Evolutionary conservation across 2,329 filamentous ascomycete species (phyloP).

Genomic region (Calonectria crousiana): DNA sequence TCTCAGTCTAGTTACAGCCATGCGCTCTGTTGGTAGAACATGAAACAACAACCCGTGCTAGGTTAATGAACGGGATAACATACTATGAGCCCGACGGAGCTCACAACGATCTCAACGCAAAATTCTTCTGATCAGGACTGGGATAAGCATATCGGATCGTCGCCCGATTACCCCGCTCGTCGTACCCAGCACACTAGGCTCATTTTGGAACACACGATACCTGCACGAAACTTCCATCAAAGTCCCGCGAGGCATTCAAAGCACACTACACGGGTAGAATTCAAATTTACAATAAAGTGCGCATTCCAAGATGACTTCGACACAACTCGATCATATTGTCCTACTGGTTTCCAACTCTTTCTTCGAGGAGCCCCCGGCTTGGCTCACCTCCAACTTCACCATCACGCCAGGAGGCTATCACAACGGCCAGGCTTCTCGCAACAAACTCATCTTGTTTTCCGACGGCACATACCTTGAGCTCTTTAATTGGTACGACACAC

Average conservation of each 20-base stretch:
- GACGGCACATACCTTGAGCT: not conserved
- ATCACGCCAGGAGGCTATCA: not conserved
- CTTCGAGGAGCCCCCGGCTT: not conserved
- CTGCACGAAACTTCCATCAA: not conserved
- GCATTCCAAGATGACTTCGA: not conserved
- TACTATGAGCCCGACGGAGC: too few relatives aligned
- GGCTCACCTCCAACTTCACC: not conserved
- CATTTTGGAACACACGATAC: not conserved
- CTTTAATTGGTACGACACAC: not conserved
- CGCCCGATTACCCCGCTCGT: not conserved
- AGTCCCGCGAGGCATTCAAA: not conserved
- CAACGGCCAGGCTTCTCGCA: not conserved
- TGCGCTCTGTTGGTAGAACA: too few relatives aligned
- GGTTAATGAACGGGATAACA: too few relatives aligned
- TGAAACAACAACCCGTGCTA: too few relatives aligned
- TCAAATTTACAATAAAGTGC: not conserved
- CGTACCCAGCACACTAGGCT: not conserved
- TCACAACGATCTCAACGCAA: too few relatives aligned
- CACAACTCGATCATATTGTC: not conserved
- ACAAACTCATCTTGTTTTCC: not conserved
- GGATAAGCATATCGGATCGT: too few relatives aligned
- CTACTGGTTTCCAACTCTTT: not conserved
- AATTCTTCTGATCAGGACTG: too few relatives aligned
- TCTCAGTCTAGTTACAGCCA: too few relatives aligned
- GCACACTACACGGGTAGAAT: not conserved